Evolutionary conservation across 768 basidiomycete genomes (phyloP).

Genomic region (Daedalea quercina): DNA sequence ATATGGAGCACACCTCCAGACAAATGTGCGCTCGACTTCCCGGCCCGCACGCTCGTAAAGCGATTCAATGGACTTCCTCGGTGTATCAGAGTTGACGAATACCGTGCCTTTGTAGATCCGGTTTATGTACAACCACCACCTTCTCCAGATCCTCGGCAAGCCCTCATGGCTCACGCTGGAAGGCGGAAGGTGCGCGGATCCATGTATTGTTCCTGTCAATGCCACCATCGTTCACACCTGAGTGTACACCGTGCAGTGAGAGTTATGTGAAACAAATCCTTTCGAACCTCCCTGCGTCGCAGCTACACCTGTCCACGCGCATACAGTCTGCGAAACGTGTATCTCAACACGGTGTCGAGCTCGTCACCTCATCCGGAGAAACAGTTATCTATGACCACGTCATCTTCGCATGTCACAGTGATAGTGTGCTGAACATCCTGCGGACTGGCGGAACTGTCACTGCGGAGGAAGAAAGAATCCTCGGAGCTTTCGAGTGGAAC

Average conservation of each 20-base stretch:
- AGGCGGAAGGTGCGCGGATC: conserved; percentile 49
- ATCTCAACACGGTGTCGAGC: conserved; percentile 24
- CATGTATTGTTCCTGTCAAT: background rate
- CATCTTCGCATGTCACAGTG: conserved; percentile 69
- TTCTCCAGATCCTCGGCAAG: conserved; percentile 64
- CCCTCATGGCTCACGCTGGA: conserved; percentile 68
- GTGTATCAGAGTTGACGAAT: too few species aligned
- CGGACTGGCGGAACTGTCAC: conserved; percentile 44
- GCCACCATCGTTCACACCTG: background rate
- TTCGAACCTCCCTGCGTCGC: conserved; percentile 40
- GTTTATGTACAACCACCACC: conserved; percentile 70
- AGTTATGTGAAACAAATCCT: conserved; percentile 64
- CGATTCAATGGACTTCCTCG: background rate
- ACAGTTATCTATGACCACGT: conserved; percentile 56
- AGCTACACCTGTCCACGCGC: conserved; percentile 50
- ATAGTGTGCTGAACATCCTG: conserved; percentile 48
- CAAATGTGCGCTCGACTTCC: conserved; percentile 63
- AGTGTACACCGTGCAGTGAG: background rate
- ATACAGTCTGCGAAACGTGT: background rate
- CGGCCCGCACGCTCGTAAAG: conserved; percentile 54
- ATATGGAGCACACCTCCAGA: conserved; percentile 77
- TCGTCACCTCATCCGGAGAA: conserved; percentile 42
- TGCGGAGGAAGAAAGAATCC: conserved; percentile 44
- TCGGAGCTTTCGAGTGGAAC: conserved; percentile 60
- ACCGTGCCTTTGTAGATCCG: conserved; percentile 35